Evolutionary conservation across 1,284 basidiomycete species (phyloP), one percentile per base, ranked within the genome.

Genomic region (Ustilago hordei): DNA sequence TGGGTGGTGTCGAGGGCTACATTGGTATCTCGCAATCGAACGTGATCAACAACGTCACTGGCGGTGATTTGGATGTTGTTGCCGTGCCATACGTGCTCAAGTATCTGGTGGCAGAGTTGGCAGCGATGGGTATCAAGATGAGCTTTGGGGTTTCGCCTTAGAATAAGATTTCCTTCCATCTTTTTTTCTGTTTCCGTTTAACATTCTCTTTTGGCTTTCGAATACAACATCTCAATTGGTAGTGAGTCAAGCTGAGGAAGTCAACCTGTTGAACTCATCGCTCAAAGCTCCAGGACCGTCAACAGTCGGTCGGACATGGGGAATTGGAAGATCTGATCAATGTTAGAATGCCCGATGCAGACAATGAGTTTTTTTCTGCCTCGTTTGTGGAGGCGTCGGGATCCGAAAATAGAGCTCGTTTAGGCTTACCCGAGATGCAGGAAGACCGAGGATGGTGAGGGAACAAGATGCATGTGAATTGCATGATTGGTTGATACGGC

Each of bases 41-140:
- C 53, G 75, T 84, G 39, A 65, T 83, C 53, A 64, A 69, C 57
- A 68, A 64, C 54, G 64, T 69, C 3, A 64, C 60, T 1, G 79
- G 81, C 8, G 84, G 82, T 48, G 81, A 82, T 53, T 62, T 85
- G 48, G 84, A 85, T 50, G 81, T 84, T 8, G 72, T 85, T 60
- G 96, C 96, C 7, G 91, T 99, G 31, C 97, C 97, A 7, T 99
- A 95, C 85, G 96, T 98, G 50, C 80, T 86, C 62, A 80, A 81
- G 64, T 86, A 88, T 75, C 86, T 89, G 13, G 88, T 89, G 36
- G 89, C 89, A 15, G 90, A 90, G 83, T 87, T 90, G 81, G 89
- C 89, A 12, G 88, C 88, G 43, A 90, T 90, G 89, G 89, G 89
- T 60, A 89, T 90, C 81, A 86, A 87, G 80, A 85, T 90, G 60